These are phyloP conservation scores for Angomonas deanei DNA, from an alignment of 208 protist genomes.

Conservation along the genomic window DNA sequence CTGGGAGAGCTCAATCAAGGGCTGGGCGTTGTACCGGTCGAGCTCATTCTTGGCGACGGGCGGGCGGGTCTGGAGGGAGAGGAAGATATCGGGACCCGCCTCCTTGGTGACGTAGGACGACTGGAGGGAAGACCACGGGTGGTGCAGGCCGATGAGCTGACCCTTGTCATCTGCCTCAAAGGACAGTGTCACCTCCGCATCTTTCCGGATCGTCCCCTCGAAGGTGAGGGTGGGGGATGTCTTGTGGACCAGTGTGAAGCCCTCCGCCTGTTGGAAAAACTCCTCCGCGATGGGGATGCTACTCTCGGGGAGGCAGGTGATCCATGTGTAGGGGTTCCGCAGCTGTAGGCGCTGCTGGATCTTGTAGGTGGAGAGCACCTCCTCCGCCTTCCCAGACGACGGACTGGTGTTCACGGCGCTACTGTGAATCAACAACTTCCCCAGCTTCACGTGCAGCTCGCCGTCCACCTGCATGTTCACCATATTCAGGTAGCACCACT, in stretches of 20 bases:
- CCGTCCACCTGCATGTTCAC: slow-evolving; percentile 88
- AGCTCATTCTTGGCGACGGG: slow-evolving; percentile 50
- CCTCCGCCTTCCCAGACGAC: slow-evolving; percentile 18
- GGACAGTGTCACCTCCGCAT: slow-evolving; percentile 48
- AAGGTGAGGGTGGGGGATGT: slow-evolving; percentile 36
- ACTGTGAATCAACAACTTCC: slow-evolving; percentile 71
- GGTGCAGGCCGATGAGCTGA: slow-evolving; percentile 51
- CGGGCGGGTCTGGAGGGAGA: slow-evolving; percentile 72
- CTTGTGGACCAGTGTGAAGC: slow-evolving; percentile 33
- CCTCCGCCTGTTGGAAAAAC: slow-evolving; percentile 40
- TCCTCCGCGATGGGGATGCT: slow-evolving; percentile 33
- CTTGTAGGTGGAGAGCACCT: slow-evolving; percentile 78
- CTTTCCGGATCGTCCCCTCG: slow-evolving; percentile 70
- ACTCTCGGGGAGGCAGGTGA: slow-evolving; percentile 54
- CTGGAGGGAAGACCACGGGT: slow-evolving; percentile 76
- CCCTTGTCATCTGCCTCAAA: slow-evolving; percentile 62
- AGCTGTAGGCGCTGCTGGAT: slow-evolving; percentile 88
- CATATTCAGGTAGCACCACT: slow-evolving; percentile 91
- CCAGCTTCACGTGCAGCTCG: slow-evolving; percentile 70
- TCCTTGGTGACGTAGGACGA: slow-evolving; percentile 58
- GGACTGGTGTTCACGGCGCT: neutral
- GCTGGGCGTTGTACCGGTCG: slow-evolving; percentile 38
- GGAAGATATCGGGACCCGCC: slow-evolving; percentile 52
- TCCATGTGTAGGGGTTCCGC: slow-evolving; percentile 76
- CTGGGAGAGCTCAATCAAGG: slow-evolving; percentile 57